Conservation (phyloP, 495 filamentous ascomycete genomes). For the Parachaetomium inaequale region DNA sequence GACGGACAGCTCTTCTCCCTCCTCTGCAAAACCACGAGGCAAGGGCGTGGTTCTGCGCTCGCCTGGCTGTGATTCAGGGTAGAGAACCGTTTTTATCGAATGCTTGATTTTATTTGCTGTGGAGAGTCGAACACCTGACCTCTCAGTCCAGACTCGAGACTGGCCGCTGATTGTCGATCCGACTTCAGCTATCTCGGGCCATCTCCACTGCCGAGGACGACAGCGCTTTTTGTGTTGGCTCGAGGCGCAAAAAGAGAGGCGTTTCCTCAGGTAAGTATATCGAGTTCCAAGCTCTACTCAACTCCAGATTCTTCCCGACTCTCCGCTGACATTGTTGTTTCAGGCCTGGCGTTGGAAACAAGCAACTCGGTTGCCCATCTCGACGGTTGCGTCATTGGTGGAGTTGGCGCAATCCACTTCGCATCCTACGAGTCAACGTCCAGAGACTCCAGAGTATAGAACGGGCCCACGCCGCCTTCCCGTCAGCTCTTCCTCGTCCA, state of each 20-base stretch:
- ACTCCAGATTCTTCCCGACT: background rate
- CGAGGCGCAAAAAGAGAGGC: background rate
- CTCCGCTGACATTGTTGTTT: background rate
- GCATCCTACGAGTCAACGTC: background rate
- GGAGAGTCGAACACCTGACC: background rate
- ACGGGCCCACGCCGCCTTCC: background rate
- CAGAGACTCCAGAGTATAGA: background rate
- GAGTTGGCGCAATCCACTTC: conserved; percentile 15
- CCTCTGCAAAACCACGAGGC: background rate
- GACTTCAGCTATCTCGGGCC: background rate
- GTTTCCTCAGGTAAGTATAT: background rate
- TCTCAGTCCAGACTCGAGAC: background rate
- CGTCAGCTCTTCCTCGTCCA: background rate
- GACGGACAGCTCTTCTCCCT: background rate
- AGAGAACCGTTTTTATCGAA: background rate
- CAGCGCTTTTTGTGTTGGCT: background rate
- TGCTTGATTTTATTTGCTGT: background rate
- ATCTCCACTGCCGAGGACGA: background rate
- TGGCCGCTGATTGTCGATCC: conserved; percentile 11
- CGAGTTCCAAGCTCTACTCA: too few relatives aligned
- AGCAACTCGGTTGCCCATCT: background rate
- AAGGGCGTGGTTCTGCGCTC: background rate
- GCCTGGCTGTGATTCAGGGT: conserved; percentile 1
- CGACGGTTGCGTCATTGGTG: conserved; percentile 33
- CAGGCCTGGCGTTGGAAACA: conserved; percentile 2